Base-by-base conservation (phyloP, 2,329 filamentous ascomycete genomes). In the Xylaria multiplex region DNA sequence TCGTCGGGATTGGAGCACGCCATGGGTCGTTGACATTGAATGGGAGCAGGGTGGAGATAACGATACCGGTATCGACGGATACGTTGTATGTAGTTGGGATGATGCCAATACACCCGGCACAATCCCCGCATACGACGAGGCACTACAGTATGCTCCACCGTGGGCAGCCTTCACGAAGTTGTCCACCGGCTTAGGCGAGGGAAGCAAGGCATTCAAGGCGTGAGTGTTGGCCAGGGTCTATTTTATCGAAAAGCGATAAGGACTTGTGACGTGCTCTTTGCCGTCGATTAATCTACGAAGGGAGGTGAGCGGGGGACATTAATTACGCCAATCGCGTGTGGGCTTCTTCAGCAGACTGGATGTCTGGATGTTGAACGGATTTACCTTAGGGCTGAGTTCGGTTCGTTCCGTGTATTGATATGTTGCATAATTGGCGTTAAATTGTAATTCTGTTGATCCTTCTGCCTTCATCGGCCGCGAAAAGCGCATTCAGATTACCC, bases 61-160 rank as follows among this genome's bases (percentile, higher is more conserved):
- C 65, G 77, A 78, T 19, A 73, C 66, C 37, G 59, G 77, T 56
- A 76, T 93, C 40, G 84, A 83, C 69, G 92, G 93, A 1, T 85
- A 81, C 40, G 88, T 94, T 1, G 84, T 90, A 16, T 98, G 96
- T 79, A 82, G 92, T 37, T 98, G 94, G 93, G 93, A 91, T 73
- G 96, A 99, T 80, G 89, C 87, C 50, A 97, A 97, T 74, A 80
- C 82, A 42, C 78, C 80, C 2, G 90, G 88, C 3, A 84, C 84
- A 1, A 93, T 98, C 54, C 94, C 95, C 0, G 94, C 94, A 0
- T 86, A 95, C 58, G 91, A 96, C 72, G 94, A 98, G 79, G 83
- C 92, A 55, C 82, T 86, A 71, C 86, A 89, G 76, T 97, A 89
- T 79, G 85, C 89, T 71, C 96, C 96, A 0, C 81, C 83, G 4